Percentiles rank a stretch among this genome's conserved stretches.
phyloP scores from a whole-genome alignment of 495 filamentous ascomycete species.

The Aspergillus bertholletiae region DNA sequence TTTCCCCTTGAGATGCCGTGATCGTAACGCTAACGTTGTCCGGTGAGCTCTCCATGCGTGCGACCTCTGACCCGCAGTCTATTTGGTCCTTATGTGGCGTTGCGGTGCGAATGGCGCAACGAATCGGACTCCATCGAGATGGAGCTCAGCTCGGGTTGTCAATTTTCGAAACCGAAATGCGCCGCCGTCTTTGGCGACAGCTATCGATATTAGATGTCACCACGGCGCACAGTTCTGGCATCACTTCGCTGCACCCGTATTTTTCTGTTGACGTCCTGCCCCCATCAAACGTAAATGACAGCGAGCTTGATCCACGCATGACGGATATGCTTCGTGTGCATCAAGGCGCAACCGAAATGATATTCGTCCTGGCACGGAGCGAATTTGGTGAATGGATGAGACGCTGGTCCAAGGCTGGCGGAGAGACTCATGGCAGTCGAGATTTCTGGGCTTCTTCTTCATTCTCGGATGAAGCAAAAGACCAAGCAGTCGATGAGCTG shows the following conservation, averaged over 20 bases:
- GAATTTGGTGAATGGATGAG: constrained; percentile 40
- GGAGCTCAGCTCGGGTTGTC: constrained; percentile 31
- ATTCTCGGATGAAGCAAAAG: constrained; percentile 46
- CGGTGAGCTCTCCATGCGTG: constrained; percentile 26
- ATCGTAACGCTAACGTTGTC: background rate
- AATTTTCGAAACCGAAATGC: constrained; percentile 44
- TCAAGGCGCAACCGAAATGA: constrained; percentile 63
- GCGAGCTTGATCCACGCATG: constrained; percentile 56
- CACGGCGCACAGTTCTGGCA: constrained; percentile 31
- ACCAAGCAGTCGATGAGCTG: constrained; percentile 36
- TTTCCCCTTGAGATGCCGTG: background rate
- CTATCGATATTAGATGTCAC: constrained; percentile 31
- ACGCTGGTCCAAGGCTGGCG: constrained; percentile 22
- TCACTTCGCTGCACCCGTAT: constrained; percentile 17
- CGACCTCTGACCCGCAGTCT: constrained; percentile 34
- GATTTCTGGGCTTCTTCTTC: constrained; percentile 22
- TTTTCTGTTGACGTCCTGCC: constrained; percentile 24
- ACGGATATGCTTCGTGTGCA: constrained; percentile 48
- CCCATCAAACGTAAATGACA: constrained; percentile 57
- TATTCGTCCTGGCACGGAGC: constrained; percentile 55
- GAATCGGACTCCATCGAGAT: constrained; percentile 45
- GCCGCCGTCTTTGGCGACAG: constrained; percentile 41
- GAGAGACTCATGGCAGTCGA: constrained; percentile 30
- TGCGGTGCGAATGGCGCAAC: constrained; percentile 38
- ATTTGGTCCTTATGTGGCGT: constrained; percentile 43